Conservation (phyloP, 805 yeast genomes). For the Starmerella etchellsii region DNA sequence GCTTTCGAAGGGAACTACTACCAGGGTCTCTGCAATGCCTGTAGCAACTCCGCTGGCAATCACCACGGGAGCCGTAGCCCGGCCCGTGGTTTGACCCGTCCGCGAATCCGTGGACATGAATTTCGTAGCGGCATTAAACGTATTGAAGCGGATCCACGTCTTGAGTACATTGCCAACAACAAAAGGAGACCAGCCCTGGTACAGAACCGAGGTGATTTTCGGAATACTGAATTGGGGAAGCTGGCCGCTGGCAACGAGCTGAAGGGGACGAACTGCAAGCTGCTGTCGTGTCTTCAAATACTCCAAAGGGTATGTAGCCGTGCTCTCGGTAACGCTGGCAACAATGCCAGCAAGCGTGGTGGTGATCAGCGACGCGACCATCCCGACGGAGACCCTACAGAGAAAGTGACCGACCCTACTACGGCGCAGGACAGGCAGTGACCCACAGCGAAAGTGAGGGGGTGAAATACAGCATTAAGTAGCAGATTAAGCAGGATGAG, state of each 20-base stretch:
- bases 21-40: conserved; percentile 64
- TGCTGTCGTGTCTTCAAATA: conserved; percentile 30
- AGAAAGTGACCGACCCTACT: no score
- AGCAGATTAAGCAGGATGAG: background rate
- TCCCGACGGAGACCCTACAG: no score
- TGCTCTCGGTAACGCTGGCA: conserved; percentile 30
- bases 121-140: conserved; percentile 62
- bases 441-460: background rate
- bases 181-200: conserved; percentile 60
- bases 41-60: conserved; percentile 78
- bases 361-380: conserved; percentile 21
- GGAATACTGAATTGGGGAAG: conserved; percentile 17
- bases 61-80: conserved; percentile 37
- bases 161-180: conserved; percentile 64
- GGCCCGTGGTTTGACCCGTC: conserved; percentile 27
- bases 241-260: background rate
- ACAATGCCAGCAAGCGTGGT: conserved; percentile 29
- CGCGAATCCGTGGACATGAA: conserved; percentile 35
- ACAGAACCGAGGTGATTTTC: conserved; percentile 22
- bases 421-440: background rate
- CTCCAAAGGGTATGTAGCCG: conserved; percentile 32
- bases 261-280: conserved; percentile 22
- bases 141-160: conserved; percentile 57
- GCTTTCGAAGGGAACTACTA: conserved; percentile 77
- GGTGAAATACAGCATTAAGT: background rate